Percentiles rank a stretch among this genome's conserved stretches.
phyloP scores from a whole-genome alignment of 176 grass and related monocot species.

The Melocanna baccifera region DNA sequence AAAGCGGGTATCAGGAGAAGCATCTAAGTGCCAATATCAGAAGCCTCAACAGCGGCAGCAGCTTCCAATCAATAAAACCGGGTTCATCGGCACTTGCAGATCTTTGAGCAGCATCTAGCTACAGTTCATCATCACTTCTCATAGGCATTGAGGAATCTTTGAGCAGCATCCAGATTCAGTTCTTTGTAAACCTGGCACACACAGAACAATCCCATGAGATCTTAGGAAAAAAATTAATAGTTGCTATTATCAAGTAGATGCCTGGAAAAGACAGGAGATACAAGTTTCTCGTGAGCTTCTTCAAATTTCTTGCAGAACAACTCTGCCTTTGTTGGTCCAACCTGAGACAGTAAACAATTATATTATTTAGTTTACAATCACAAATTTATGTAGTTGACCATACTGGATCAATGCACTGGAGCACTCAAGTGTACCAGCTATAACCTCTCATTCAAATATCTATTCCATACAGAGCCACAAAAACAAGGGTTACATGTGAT shows the following conservation, averaged over 20 bases:
- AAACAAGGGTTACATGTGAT: background rate
- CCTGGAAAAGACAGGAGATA: slow-evolving; percentile 14
- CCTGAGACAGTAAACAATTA: slow-evolving; percentile 28
- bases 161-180: slow-evolving; percentile 63
- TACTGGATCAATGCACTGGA: background rate
- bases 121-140: slow-evolving; percentile 36
- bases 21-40: background rate
- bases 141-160: slow-evolving; percentile 52
- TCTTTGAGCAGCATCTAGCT: background rate
- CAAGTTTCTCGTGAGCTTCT: slow-evolving; percentile 72
- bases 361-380: background rate
- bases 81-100: background rate
- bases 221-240: background rate
- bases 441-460: background rate
- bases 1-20: background rate
- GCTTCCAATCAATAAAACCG: background rate
- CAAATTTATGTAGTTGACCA: background rate
- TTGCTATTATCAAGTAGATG: background rate
- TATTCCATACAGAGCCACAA: background rate
- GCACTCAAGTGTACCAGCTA: background rate
- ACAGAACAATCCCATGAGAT: slow-evolving; percentile 5
- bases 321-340: slow-evolving; percentile 66
- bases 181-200: slow-evolving; percentile 72
- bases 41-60: background rate
- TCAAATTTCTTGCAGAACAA: slow-evolving; percentile 73